phyloP scores from a whole-genome alignment of 345 rosid species.

The Kandelia obovata region DNA sequence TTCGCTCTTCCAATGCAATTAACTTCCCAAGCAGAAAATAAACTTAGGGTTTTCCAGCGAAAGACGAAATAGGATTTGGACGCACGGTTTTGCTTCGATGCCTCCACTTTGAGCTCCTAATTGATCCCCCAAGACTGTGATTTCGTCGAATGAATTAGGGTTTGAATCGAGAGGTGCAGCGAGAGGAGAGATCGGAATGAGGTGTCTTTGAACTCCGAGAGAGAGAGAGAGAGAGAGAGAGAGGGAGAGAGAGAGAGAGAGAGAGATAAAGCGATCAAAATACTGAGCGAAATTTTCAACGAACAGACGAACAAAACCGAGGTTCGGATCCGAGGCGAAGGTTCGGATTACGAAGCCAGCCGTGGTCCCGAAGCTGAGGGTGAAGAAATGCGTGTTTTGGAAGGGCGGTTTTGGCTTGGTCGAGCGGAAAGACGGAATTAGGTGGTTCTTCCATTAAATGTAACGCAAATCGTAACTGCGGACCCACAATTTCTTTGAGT shows the following conservation, averaged over 20 bases:
- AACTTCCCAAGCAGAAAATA: constrained; percentile 4
- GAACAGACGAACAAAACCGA: constrained; percentile 43
- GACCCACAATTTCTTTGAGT: no score
- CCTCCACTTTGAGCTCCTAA: constrained; percentile 31
- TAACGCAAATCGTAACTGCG: no score
- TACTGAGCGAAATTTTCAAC: constrained; percentile 54
- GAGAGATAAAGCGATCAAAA: constrained; percentile 46
- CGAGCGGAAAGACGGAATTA: constrained; percentile 14
- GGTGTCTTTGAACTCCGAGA: constrained; percentile 6
- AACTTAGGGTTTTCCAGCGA: constrained; percentile 39
- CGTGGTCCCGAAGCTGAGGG: constrained; percentile 28
- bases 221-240: constrained; percentile 20
- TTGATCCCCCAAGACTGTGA: constrained; percentile 29
- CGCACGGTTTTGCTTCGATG: constrained; percentile 32
- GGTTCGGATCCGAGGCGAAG: constrained; percentile 30
- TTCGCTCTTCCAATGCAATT: constrained; percentile 12
- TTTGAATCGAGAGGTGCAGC: constrained; percentile 19
- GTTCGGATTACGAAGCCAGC: background rate
- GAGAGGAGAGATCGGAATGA: background rate
- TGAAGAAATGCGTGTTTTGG: background rate
- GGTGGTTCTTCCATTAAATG: constrained; percentile 5
- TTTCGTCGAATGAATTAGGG: constrained; percentile 34
- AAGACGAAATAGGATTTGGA: constrained; percentile 14
- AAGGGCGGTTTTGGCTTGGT: constrained; percentile 16
- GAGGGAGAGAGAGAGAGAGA: constrained; percentile 27